These are phyloP conservation scores for Trichoderma sp. DNA, from an alignment of 2,329 filamentous ascomycete genomes.

Conservation along the genomic window DNA sequence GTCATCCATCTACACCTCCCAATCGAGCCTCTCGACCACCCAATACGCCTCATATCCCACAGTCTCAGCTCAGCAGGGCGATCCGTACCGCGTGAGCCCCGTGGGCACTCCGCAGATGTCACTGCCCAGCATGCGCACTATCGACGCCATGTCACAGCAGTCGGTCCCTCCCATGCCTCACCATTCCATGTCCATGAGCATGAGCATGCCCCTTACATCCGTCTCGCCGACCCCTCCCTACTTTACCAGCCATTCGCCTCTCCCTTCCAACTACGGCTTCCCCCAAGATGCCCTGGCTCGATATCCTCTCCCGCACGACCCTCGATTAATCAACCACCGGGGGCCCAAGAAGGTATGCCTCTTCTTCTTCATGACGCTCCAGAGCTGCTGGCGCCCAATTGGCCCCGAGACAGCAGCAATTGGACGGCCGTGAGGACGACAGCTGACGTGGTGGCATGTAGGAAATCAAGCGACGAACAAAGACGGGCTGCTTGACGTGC, in stretches of 20 bases:
- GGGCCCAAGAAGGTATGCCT: slow-evolving; percentile 60
- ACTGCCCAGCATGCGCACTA: slow-evolving; percentile 47
- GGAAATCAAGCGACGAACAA: slow-evolving; percentile 66
- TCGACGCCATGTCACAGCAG: slow-evolving; percentile 41
- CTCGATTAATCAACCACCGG: slow-evolving; percentile 51
- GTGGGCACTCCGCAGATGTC: slow-evolving; percentile 40
- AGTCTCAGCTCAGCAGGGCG: slow-evolving; percentile 35
- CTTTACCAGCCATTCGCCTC: slow-evolving; percentile 45
- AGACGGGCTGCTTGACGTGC: slow-evolving; percentile 65
- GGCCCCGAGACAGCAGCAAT: not conserved
- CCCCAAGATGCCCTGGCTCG: slow-evolving; percentile 48
- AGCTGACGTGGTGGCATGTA: slow-evolving; percentile 37
- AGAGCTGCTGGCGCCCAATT: not conserved
- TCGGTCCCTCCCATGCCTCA: slow-evolving; percentile 34
- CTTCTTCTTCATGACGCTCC: slow-evolving; percentile 16
- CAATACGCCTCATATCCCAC: slow-evolving; percentile 41
- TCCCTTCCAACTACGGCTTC: slow-evolving; percentile 46
- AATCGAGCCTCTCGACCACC: slow-evolving; percentile 32
- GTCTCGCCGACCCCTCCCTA: slow-evolving; percentile 44
- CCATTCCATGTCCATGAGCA: slow-evolving; percentile 44
- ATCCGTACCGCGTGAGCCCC: slow-evolving; percentile 39
- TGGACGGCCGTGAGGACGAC: not conserved
- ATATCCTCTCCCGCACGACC: slow-evolving; percentile 53
- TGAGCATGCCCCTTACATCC: slow-evolving; percentile 39
- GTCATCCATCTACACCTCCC: slow-evolving; percentile 26